Evolutionary conservation across 176 grass and related monocot genomes (phyloP).

Genomic region (Aegilops speltoides): DNA sequence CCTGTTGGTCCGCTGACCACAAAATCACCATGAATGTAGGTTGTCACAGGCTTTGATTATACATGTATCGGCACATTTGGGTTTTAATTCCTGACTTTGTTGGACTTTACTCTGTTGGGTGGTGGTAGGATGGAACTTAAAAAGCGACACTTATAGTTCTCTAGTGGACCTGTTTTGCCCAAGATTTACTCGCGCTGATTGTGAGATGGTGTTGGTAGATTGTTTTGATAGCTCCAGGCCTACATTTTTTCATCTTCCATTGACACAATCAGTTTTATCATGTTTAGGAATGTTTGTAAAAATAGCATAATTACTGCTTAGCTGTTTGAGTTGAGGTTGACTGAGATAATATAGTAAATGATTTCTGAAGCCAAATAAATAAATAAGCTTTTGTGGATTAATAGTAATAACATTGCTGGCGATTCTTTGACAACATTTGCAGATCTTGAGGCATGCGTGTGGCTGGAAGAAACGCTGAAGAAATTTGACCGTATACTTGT

Average conservation of each 20-base stretch:
- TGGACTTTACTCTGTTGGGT: background rate
- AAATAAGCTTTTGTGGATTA: background rate
- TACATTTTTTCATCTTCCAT: background rate
- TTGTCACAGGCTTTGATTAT: background rate
- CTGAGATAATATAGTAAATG: background rate
- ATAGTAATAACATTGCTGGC: background rate
- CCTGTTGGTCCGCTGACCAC: background rate
- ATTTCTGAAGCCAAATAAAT: background rate
- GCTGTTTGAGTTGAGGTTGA: background rate
- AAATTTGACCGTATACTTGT: conserved; percentile 86
- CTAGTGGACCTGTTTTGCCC: background rate
- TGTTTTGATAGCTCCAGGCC: background rate
- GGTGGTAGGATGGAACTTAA: background rate
- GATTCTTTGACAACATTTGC: conserved; percentile 24
- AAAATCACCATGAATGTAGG: conserved; percentile 1
- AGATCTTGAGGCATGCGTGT: conserved; percentile 98
- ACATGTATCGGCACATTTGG: background rate
- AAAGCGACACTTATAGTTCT: background rate
- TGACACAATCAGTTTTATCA: background rate
- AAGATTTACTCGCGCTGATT: background rate
- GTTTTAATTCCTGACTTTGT: background rate
- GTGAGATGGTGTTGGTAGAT: background rate
- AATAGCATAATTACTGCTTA: background rate
- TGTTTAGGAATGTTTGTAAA: background rate
- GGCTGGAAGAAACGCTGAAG: conserved; percentile 89